These are phyloP conservation scores for Gaultheria prostrata DNA, from an alignment of 148 eudicot genomes.

Conservation along the genomic window DNA sequence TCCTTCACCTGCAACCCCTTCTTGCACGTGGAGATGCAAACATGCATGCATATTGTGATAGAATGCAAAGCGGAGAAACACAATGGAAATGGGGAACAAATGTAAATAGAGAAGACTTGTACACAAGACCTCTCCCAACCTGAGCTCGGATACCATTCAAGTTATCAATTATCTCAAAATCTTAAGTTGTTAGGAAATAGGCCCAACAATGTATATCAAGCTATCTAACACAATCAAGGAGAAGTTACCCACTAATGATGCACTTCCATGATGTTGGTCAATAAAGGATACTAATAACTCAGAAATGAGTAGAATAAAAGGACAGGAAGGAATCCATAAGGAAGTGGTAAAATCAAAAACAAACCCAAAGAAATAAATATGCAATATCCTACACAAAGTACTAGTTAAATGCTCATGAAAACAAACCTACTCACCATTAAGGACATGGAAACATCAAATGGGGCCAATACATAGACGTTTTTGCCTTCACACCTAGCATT, in stretches of 20 bases:
- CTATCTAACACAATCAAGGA: no score
- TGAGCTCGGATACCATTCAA: no score
- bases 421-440: slow-evolving; percentile 51
- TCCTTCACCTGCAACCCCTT: no score
- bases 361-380: not conserved
- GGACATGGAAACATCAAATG: slow-evolving; percentile 59
- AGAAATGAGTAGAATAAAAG: not conserved
- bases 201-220: no score
- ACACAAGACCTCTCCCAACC: no score
- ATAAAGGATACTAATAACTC: not conserved
- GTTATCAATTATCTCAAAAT: no score
- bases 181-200: no score
- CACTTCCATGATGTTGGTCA: slow-evolving; percentile 1
- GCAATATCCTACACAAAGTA: not conserved
- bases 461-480: slow-evolving; percentile 52
- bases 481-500: slow-evolving; percentile 31
- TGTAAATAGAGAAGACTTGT: no score
- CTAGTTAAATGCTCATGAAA: not conserved
- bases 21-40: no score
- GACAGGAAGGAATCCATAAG: not conserved
- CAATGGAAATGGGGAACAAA: no score
- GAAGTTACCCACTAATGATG: not conserved
- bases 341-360: not conserved
- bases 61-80: no score
- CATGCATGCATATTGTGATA: no score